These are phyloP conservation scores for Elasticomyces elasticus DNA, from an alignment of 495 filamentous ascomycete genomes.

Conservation along the genomic window DNA sequence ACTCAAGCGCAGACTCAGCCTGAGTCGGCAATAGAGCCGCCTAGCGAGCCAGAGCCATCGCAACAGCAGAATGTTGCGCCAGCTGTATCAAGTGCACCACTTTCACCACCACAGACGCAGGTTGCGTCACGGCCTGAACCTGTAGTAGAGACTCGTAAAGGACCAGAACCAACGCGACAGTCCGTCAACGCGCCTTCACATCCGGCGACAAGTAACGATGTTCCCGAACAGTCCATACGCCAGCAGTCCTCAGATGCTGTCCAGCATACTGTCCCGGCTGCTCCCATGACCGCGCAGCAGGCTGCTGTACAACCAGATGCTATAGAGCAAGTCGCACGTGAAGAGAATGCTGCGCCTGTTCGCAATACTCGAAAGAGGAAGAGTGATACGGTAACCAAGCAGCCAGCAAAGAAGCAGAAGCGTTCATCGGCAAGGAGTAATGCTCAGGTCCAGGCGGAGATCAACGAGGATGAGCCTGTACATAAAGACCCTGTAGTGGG, in stretches of 20 bases:
- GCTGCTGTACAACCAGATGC: background rate
- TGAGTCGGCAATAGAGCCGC: background rate
- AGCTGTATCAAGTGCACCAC: no score
- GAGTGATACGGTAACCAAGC: background rate
- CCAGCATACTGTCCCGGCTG: background rate
- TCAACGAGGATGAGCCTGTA: background rate
- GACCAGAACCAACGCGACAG: background rate
- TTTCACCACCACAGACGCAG: background rate
- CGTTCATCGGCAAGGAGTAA: constrained; percentile 8
- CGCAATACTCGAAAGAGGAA: background rate
- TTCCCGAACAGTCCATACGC: background rate
- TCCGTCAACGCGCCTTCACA: background rate
- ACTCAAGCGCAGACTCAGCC: background rate
- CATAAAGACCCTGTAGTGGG: background rate
- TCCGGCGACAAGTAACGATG: background rate
- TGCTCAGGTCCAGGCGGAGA: constrained; percentile 1
- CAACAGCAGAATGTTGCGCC: background rate
- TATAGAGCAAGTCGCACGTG: background rate
- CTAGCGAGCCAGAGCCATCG: background rate
- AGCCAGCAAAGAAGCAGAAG: constrained; percentile 13
- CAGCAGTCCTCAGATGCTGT: background rate
- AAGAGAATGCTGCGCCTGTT: background rate
- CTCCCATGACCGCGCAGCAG: background rate
- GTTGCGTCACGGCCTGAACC: background rate
- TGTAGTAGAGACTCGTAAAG: background rate